Evolutionary conservation across 148 eudicot genomes (phyloP).

Genomic region (Fagopyrum tataricum): DNA sequence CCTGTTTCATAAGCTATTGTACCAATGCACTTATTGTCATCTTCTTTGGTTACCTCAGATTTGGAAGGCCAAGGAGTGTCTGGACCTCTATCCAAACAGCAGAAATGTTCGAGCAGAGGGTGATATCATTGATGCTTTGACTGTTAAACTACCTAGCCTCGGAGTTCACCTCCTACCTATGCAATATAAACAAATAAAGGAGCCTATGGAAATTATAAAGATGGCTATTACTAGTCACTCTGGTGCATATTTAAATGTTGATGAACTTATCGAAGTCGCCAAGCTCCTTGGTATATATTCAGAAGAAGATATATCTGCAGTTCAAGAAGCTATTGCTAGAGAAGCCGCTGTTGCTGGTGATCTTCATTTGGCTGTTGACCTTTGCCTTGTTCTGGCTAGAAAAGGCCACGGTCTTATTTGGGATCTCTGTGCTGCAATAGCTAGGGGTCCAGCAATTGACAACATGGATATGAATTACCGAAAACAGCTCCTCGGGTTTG

Average conservation of each 20-base stretch:
- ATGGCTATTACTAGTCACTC: conserved; percentile 86
- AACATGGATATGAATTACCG: conserved; percentile 68
- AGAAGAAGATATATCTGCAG: conserved; percentile 70
- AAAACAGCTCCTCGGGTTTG: conserved; percentile 83
- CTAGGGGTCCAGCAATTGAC: conserved; percentile 85
- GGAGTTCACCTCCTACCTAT: conserved; percentile 83
- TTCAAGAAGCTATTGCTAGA: conserved; percentile 96
- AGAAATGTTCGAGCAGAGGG: conserved; percentile 76
- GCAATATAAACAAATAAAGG: conserved; percentile 94
- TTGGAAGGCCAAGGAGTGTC: conserved; percentile 98
- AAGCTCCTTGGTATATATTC: conserved; percentile 91
- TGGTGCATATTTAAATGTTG: conserved; percentile 86
- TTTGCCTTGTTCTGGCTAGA: conserved; percentile 77
- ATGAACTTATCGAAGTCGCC: conserved; percentile 84
- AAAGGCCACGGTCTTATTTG: conserved; percentile 85
- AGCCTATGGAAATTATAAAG: conserved; percentile 85
- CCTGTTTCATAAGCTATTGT: not conserved
- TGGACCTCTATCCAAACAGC: conserved; percentile 73
- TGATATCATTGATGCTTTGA: conserved; percentile 77
- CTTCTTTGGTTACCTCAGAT: conserved; percentile 40
- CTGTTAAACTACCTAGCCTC: conserved; percentile 82
- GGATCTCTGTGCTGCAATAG: conserved; percentile 98
- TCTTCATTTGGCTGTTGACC: conserved; percentile 81
- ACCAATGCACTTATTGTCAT: not conserved
- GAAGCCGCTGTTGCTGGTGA: conserved; percentile 99